These are phyloP conservation scores for Penicillium roqueforti DNA, from an alignment of 495 filamentous ascomycete genomes.

Conservation along the genomic window DNA sequence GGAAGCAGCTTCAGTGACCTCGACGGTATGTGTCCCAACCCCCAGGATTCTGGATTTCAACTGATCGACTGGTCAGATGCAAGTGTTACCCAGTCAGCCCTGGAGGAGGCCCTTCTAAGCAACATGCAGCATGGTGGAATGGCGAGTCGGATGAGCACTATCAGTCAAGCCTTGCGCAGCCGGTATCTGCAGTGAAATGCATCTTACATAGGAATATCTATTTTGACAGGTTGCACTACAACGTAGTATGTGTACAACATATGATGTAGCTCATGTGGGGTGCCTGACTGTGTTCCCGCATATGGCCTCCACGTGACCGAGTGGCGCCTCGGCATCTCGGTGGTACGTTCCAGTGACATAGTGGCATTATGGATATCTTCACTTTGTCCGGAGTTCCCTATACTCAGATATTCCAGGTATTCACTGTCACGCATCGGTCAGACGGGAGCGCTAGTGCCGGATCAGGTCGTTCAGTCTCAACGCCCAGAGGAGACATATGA, in stretches of 20 bases:
- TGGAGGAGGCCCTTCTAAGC: slow-evolving; percentile 90
- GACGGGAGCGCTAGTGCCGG: slow-evolving; percentile 24
- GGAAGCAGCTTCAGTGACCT: slow-evolving; percentile 96
- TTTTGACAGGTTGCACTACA: background rate
- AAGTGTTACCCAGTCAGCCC: slow-evolving; percentile 86
- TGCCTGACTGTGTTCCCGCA: background rate
- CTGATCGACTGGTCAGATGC: slow-evolving; percentile 55
- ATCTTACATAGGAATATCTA: background rate
- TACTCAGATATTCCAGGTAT: background rate
- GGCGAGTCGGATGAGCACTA: slow-evolving; percentile 84
- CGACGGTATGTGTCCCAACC: slow-evolving; percentile 60
- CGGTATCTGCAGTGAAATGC: slow-evolving; percentile 35
- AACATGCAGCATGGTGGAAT: slow-evolving; percentile 80
- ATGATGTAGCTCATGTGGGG: slow-evolving; percentile 4
- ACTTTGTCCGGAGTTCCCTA: background rate
- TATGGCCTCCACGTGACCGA: slow-evolving; percentile 13
- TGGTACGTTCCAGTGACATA: slow-evolving; percentile 8
- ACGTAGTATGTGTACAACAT: background rate
- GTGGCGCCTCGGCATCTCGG: slow-evolving; percentile 10
- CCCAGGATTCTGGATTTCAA: slow-evolving; percentile 3
- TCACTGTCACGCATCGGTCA: slow-evolving; percentile 12
- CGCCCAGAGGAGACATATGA: background rate
- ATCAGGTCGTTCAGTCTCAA: slow-evolving; percentile 7
- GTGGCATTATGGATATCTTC: background rate
- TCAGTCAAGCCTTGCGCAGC: slow-evolving; percentile 63